Conservation (phyloP, 2,329 filamentous ascomycete genomes). For the Fusarium globosum region DNA sequence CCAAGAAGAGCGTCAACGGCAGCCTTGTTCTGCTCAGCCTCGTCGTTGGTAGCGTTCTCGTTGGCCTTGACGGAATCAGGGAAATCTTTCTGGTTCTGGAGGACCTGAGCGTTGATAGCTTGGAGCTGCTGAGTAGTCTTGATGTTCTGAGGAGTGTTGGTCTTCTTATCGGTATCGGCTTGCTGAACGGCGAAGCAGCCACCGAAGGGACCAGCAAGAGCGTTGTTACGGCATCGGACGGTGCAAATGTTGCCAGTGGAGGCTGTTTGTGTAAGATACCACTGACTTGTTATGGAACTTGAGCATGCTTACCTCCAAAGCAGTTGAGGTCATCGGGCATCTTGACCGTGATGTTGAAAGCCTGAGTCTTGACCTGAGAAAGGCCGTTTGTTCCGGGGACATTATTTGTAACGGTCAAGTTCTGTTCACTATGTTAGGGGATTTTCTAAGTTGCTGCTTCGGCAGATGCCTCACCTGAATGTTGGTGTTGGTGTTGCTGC, state of each 20-base stretch:
- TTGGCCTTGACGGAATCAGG: constrained; percentile 55
- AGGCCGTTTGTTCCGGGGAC: constrained; percentile 68
- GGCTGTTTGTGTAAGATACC: constrained; percentile 41
- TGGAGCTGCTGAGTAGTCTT: constrained; percentile 58
- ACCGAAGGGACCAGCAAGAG: constrained; percentile 66
- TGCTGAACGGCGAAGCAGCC: constrained; percentile 70
- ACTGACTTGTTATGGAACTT: background rate
- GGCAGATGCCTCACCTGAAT: constrained; percentile 5
- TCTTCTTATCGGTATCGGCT: constrained; percentile 54
- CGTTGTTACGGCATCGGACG: constrained; percentile 69
- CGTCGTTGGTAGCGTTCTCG: constrained; percentile 51
- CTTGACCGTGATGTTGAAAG: constrained; percentile 67
- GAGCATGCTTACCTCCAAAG: constrained; percentile 57
- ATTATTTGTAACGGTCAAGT: constrained; percentile 66
- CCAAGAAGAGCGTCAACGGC: constrained; percentile 54
- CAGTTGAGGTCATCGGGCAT: constrained; percentile 63
- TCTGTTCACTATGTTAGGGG: too few relatives aligned
- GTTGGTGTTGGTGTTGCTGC: constrained; percentile 52
- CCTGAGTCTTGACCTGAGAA: constrained; percentile 64
- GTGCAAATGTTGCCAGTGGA: constrained; percentile 70
- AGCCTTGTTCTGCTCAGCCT: constrained; percentile 47
- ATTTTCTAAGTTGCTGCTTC: too few relatives aligned
- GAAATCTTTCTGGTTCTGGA: constrained; percentile 63
- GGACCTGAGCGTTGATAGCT: constrained; percentile 60
- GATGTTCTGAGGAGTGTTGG: constrained; percentile 59